phyloP scores from a whole-genome alignment of 805 yeast species.

The Yarrowia osloensis region DNA sequence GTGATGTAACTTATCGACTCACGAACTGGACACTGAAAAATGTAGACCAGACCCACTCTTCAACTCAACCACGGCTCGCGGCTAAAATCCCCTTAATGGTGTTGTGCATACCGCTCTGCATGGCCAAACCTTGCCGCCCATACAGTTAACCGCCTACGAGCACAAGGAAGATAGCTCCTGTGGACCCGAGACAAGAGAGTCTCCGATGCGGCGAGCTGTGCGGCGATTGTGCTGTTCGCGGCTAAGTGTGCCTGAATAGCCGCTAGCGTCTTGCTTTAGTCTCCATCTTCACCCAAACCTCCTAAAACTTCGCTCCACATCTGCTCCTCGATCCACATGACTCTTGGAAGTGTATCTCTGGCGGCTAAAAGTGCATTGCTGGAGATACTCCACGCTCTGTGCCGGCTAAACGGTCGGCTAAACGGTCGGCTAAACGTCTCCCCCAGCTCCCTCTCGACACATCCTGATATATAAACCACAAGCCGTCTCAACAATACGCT shows the following conservation, averaged over 20 bases:
- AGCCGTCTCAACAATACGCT: neutral
- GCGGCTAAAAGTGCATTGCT: neutral
- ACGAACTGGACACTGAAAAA: too few species aligned
- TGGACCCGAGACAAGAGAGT: neutral
- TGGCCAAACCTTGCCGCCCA: neutral
- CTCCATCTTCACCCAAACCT: too few species aligned
- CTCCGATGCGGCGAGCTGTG: neutral
- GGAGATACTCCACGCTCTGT: too few species aligned
- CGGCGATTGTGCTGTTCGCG: neutral
- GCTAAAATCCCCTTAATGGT: conserved; percentile 22
- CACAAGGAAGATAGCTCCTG: neutral
- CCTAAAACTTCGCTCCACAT: too few species aligned
- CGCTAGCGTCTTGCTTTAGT: too few species aligned
- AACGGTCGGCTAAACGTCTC: neutral
- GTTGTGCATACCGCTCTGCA: neutral
- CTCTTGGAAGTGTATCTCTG: too few species aligned
- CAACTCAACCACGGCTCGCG: too few species aligned
- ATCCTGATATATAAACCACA: neutral
- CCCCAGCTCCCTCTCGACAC: too few species aligned
- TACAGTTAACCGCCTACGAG: conserved; percentile 1
- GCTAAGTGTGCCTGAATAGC: too few species aligned
- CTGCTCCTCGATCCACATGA: too few species aligned
- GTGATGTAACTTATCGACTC: too few species aligned
- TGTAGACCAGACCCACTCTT: too few species aligned
- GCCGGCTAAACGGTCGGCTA: neutral